Percentiles rank a stretch among this genome's conserved stretches.
Evolutionary conservation across 148 eudicot genomes (phyloP).

Genomic region (Amaranthus hypochondriacus): DNA sequence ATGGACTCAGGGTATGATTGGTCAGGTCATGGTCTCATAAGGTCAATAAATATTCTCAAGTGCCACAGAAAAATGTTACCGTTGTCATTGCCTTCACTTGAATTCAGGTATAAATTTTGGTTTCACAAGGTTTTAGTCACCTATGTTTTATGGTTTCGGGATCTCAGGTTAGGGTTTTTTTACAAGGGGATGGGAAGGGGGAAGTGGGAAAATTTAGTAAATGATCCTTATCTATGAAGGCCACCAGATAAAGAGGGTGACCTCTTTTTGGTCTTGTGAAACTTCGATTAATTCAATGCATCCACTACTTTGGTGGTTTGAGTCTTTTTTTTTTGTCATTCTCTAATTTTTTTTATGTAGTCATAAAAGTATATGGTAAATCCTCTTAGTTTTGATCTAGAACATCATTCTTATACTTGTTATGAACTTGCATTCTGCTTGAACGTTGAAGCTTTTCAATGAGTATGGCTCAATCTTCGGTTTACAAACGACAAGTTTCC

Average conservation of each 20-base stretch:
- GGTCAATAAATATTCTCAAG: neutral
- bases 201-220: neutral
- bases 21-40: slow-evolving; percentile 40
- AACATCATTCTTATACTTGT: too few species aligned
- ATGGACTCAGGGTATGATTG: slow-evolving; percentile 70
- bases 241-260: slow-evolving; percentile 21
- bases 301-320: slow-evolving; percentile 35
- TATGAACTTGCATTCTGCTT: too few species aligned
- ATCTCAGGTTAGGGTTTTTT: neutral
- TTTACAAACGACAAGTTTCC: too few species aligned
- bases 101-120: slow-evolving; percentile 23
- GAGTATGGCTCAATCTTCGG: too few species aligned
- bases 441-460: too few species aligned
- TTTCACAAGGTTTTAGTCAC: slow-evolving; percentile 15
- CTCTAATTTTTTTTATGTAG: too few species aligned
- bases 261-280: slow-evolving; percentile 27
- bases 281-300: slow-evolving; percentile 29
- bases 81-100: slow-evolving; percentile 18
- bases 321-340: slow-evolving; percentile 1
- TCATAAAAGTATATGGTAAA: too few species aligned
- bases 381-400: too few species aligned
- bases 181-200: neutral
- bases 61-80: slow-evolving; percentile 5
- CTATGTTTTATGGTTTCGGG: slow-evolving; percentile 7
- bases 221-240: slow-evolving; percentile 17